Evolutionary conservation across 2,329 filamentous ascomycete species (phyloP).

Genomic region (Xylaria sp.): DNA sequence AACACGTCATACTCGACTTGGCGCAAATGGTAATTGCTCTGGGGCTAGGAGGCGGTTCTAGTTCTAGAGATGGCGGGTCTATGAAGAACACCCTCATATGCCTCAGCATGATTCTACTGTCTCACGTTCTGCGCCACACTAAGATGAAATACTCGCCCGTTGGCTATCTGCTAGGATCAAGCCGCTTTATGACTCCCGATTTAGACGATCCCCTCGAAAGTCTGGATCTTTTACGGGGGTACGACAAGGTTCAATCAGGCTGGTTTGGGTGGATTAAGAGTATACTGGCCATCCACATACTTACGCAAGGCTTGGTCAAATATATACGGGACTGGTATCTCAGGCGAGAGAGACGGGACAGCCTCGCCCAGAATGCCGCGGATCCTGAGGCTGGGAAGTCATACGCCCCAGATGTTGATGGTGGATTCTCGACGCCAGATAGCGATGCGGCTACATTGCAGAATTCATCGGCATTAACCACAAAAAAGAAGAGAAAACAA

Average conservation of each 20-base stretch:
- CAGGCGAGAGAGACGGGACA: conserved; percentile 62
- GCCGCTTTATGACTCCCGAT: conserved; percentile 52
- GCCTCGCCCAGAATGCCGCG: conserved; percentile 52
- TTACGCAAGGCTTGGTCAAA: conserved; percentile 74
- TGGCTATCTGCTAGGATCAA: conserved; percentile 53
- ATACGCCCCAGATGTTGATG: conserved; percentile 48
- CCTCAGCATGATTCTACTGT: conserved; percentile 68
- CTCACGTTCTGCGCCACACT: conserved; percentile 58
- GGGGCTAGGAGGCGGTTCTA: conserved; percentile 82
- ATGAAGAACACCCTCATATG: conserved; percentile 72
- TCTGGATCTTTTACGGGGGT: conserved; percentile 47
- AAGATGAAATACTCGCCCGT: conserved; percentile 55
- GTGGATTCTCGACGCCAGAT: conserved; percentile 59
- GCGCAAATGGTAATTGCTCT: conserved; percentile 93
- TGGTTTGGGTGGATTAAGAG: conserved; percentile 71
- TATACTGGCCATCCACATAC: conserved; percentile 74
- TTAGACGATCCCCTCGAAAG: conserved; percentile 56
- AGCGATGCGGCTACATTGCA: conserved; percentile 58
- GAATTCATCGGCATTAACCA: conserved; percentile 62
- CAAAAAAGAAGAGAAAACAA: conserved; percentile 88
- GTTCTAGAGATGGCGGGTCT: conserved; percentile 69
- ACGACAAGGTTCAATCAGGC: conserved; percentile 58
- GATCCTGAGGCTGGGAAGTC: conserved; percentile 70
- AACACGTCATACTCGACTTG: conserved; percentile 86
- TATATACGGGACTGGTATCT: conserved; percentile 74